Base-by-base conservation (phyloP, 495 filamentous ascomycete genomes). In the Penicillium silybi region DNA sequence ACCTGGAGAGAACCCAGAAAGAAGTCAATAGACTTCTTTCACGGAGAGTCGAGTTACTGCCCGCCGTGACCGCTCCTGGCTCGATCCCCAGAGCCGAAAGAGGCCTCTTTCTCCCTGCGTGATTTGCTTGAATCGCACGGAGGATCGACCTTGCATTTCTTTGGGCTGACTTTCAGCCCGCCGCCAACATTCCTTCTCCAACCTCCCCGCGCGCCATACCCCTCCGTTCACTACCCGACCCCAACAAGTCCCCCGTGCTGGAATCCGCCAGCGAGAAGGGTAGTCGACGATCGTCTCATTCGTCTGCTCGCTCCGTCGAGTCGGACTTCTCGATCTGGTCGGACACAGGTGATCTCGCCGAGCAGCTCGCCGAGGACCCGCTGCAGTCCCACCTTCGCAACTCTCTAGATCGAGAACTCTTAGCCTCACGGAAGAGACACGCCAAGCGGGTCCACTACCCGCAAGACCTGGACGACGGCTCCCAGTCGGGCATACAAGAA, bases 301-400 rank as follows among this genome's bases (percentile, higher is more conserved):
- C 82, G 52, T 77, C 74, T 46, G 68, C 72, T 71, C 79, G 74
- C 67, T 86, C 84, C 48, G 76, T 70, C 59, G 83, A 80, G 63
- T 89, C 87, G 46, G 85, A 86, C 58, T 86, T 87, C 67, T 92
- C 89, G 25, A 69, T 81, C 48, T 96, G 90, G 91, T 89, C 89
- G 64, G 90, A 96, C 63, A 93, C 91, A 42, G 93, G 90, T 46
- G 93, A 97, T 72, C 80, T 97, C 52, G 87, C 87, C 57, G 90
- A 96, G 73, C 92, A 95, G 78, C 78, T 90, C 58, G 85, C 82
- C 46, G 88, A 93, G 69, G 87, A 95, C 70, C 87, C 89, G 44
- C 71, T 90, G 51, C 83, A 79, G 56, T 79, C 81, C 62, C 79
- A 75, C 50, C 73, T 89, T 48, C 77, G 75, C 62, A 76, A 82